These are phyloP conservation scores for Alloteropsis semialata DNA, from an alignment of 176 grass and related monocot species.

Conservation along the genomic window DNA sequence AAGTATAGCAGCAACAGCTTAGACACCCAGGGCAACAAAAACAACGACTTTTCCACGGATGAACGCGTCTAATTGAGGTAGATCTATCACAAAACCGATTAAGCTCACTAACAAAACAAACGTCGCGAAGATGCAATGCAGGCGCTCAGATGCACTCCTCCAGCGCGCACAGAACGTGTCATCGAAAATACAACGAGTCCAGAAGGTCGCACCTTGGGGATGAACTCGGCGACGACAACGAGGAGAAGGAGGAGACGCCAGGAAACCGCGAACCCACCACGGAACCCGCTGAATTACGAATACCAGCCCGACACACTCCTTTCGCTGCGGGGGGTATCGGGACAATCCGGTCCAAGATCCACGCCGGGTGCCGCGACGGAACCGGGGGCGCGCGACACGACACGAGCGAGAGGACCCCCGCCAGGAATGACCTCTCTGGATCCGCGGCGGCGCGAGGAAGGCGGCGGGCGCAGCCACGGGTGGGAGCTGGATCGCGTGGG, in stretches of 20 bases:
- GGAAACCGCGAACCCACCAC: background rate
- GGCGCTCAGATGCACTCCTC: background rate
- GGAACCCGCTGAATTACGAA: too few species aligned
- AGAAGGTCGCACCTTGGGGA: background rate
- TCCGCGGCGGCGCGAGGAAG: background rate
- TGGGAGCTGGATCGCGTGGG: background rate
- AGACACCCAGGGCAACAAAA: background rate
- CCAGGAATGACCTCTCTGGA: slow-evolving; percentile 9
- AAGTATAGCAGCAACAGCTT: background rate
- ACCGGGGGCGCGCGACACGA: background rate
- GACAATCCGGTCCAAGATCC: slow-evolving; percentile 28
- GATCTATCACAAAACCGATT: slow-evolving; percentile 19
- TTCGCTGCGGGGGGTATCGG: background rate
- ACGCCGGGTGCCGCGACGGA: background rate
- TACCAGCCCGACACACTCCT: too few species aligned
- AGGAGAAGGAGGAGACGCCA: background rate
- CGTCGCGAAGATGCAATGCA: slow-evolving; percentile 25
- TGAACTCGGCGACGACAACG: background rate
- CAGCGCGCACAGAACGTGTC: background rate
- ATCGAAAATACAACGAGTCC: background rate
- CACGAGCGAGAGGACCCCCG: background rate
- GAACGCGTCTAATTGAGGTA: slow-evolving; percentile 4
- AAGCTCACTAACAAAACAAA: background rate
- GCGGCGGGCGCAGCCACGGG: background rate
- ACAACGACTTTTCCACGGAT: background rate